phyloP scores from a whole-genome alignment of 257 asterid genomes.

The Jasminum sambac region DNA sequence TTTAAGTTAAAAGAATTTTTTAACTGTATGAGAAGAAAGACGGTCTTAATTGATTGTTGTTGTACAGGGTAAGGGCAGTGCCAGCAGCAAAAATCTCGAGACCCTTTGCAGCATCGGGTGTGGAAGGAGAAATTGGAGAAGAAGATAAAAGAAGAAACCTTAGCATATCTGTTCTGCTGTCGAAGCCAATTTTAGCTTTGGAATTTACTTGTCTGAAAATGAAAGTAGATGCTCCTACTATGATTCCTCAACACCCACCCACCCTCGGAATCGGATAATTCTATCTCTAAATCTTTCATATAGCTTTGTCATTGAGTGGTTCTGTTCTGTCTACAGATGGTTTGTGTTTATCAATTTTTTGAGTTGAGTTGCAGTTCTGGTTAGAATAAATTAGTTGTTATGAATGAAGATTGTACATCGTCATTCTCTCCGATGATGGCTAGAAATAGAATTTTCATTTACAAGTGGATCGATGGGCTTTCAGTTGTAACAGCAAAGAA shows the following conservation, averaged over 20 bases:
- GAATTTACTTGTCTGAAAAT: constrained; percentile 68
- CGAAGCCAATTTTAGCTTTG: constrained; percentile 80
- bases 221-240: constrained; percentile 83
- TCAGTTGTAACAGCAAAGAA: too few species aligned
- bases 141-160: constrained; percentile 61
- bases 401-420: too few species aligned
- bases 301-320: not conserved
- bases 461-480: too few species aligned
- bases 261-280: not conserved
- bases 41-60: not conserved
- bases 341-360: too few species aligned
- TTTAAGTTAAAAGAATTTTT: too few species aligned
- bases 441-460: too few species aligned
- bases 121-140: constrained; percentile 15
- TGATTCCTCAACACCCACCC: constrained; percentile 30
- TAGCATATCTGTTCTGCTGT: constrained; percentile 67
- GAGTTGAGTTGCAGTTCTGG: too few species aligned
- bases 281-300: not conserved
- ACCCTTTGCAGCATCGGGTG: constrained; percentile 31
- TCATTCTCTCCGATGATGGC: too few species aligned
- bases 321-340: too few species aligned
- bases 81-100: constrained; percentile 58
- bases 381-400: too few species aligned
- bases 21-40: too few species aligned
- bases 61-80: constrained; percentile 62